Conservation (phyloP, 1,284 basidiomycete genomes). For the Pseudozyma flocculosa region DNA sequence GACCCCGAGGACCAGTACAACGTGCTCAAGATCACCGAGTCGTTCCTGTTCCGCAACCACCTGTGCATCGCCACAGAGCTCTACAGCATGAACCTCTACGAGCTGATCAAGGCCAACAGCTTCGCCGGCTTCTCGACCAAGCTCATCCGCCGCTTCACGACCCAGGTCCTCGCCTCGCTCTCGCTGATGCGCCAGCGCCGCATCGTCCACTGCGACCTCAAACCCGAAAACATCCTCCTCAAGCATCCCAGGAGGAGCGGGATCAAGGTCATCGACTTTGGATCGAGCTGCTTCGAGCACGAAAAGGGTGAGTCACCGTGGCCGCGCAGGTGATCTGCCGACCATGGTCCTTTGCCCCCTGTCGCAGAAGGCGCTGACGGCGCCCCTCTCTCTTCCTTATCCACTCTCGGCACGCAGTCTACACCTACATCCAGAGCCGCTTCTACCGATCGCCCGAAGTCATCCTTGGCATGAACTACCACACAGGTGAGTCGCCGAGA, state of each 20-base stretch:
- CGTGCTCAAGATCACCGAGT: conserved; percentile 97
- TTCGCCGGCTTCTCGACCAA: conserved; percentile 94
- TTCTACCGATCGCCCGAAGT: conserved; percentile 91
- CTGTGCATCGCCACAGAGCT: conserved; percentile 98
- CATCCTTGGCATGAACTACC: conserved; percentile 57
- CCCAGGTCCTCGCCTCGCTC: conserved; percentile 88
- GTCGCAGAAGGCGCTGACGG: too few species aligned
- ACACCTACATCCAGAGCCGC: conserved; percentile 94
- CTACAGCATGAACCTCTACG: conserved; percentile 97
- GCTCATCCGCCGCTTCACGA: conserved; percentile 92
- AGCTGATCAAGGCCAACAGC: conserved; percentile 97
- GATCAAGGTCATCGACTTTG: conserved; percentile 99
- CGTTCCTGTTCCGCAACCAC: conserved; percentile 97
- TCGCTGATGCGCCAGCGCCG: conserved; percentile 91
- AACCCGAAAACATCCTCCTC: conserved; percentile 97
- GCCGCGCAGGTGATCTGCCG: too few species aligned
- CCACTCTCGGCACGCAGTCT: conserved; percentile 65
- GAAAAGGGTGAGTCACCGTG: conserved; percentile 80
- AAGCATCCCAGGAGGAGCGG: conserved; percentile 92
- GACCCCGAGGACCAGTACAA: conserved; percentile 94
- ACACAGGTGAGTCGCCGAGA: conserved; percentile 28
- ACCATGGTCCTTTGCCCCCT: too few species aligned
- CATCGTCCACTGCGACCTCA: conserved; percentile 98
- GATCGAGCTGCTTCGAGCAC: conserved; percentile 95
- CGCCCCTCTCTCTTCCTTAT: conserved; percentile 5